These are phyloP conservation scores for Polygonum maritimum DNA, from an alignment of 148 eudicot species.

Conservation along the genomic window DNA sequence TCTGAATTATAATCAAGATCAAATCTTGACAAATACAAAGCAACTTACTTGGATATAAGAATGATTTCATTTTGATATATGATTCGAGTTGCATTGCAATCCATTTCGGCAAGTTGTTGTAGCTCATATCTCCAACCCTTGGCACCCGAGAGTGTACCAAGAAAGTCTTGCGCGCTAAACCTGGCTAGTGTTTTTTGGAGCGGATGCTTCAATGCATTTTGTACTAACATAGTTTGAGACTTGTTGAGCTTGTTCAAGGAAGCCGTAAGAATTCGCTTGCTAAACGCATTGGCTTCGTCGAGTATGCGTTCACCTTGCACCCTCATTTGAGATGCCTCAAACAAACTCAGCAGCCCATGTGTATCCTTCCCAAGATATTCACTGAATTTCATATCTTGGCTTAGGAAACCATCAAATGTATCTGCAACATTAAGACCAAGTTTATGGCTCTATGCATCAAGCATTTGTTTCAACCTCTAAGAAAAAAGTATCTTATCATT, in stretches of 20 bases:
- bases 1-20: neutral
- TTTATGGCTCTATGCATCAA: too few relatives aligned
- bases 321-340: conserved; percentile 9
- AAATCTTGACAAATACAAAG: neutral
- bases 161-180: conserved; percentile 15
- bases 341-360: conserved; percentile 5
- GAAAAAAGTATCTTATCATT: too few relatives aligned
- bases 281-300: conserved; percentile 20
- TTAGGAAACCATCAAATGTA: neutral
- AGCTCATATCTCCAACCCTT: conserved; percentile 16
- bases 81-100: conserved; percentile 15
- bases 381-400: conserved; percentile 7
- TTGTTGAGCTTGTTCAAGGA: conserved; percentile 10
- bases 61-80: conserved; percentile 26
- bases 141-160: neutral
- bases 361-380: conserved; percentile 3
- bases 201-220: conserved; percentile 29
- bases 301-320: conserved; percentile 12
- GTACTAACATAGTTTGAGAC: conserved; percentile 13
- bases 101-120: conserved; percentile 19
- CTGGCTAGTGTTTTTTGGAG: conserved; percentile 21
- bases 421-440: neutral
- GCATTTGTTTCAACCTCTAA: too few relatives aligned
- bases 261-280: conserved; percentile 15
- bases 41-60: conserved; percentile 32